Conservation (phyloP, 495 filamentous ascomycete genomes). For the Lichenothelia convexa region DNA sequence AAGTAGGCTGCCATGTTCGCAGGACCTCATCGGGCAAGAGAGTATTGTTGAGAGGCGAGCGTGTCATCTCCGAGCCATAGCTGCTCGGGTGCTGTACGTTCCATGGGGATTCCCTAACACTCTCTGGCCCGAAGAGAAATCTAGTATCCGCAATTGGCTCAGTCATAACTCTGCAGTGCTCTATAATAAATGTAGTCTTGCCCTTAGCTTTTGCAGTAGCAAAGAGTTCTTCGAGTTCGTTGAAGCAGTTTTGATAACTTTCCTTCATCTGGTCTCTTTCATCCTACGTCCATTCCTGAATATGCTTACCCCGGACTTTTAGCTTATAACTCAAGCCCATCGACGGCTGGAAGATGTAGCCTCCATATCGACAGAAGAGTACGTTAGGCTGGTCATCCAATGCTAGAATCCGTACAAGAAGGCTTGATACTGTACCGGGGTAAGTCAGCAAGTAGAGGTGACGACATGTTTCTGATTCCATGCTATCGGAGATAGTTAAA, state of each 20-base stretch:
- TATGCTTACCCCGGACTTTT: constrained; percentile 8
- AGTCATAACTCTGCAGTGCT: constrained; percentile 19
- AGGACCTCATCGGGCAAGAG: constrained; percentile 24
- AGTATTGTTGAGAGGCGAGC: constrained; percentile 21
- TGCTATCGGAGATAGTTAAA: too few species aligned
- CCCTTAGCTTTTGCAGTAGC: constrained; percentile 11
- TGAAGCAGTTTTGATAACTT: constrained; percentile 12
- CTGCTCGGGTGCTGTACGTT: constrained; percentile 7
- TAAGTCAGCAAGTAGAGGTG: constrained; percentile 12
- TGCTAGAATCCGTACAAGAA: constrained; percentile 23
- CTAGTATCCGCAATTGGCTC: constrained; percentile 6
- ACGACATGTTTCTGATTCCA: background rate
- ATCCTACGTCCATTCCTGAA: constrained; percentile 15
- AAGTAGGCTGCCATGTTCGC: constrained; percentile 18
- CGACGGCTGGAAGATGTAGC: constrained; percentile 24
- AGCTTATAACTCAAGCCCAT: constrained; percentile 4
- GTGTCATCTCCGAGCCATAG: constrained; percentile 1
- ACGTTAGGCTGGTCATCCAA: constrained; percentile 22
- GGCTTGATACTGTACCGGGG: constrained; percentile 27
- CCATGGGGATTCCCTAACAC: background rate
- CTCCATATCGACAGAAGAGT: constrained; percentile 14
- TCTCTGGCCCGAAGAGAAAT: constrained; percentile 2
- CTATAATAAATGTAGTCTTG: constrained; percentile 23
- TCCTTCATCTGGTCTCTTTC: constrained; percentile 8
- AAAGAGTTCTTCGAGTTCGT: constrained; percentile 16